Conservation (phyloP, 2,329 filamentous ascomycete species). For the Coniochaeta sp. region DNA sequence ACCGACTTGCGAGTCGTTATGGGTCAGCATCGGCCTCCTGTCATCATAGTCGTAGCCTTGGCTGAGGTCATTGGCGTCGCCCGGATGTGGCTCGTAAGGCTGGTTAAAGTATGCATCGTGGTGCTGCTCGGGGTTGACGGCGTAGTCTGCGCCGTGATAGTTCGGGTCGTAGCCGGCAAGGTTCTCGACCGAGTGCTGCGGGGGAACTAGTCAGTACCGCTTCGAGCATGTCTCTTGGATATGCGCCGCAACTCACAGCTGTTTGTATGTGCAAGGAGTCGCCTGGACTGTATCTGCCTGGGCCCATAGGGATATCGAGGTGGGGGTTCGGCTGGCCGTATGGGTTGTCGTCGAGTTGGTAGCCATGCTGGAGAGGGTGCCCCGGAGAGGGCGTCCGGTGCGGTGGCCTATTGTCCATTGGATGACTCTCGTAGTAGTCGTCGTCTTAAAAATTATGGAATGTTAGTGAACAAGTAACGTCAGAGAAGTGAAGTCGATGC, state of each 20-base stretch:
- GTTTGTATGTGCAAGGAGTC: slow-evolving; percentile 79
- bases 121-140: slow-evolving; percentile 74
- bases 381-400: slow-evolving; percentile 69
- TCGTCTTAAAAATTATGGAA: slow-evolving; percentile 34
- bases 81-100: slow-evolving; percentile 65
- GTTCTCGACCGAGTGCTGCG: slow-evolving; percentile 45
- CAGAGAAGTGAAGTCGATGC: background rate
- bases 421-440: slow-evolving; percentile 46
- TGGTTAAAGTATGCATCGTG: slow-evolving; percentile 82
- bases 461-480: slow-evolving; percentile 8
- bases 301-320: slow-evolving; percentile 63
- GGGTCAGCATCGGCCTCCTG: slow-evolving; percentile 66
- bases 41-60: slow-evolving; percentile 66
- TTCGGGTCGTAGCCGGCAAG: slow-evolving; percentile 30
- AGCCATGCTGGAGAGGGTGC: slow-evolving; percentile 64
- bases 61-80: slow-evolving; percentile 42
- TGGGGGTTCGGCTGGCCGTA: slow-evolving; percentile 47
- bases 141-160: slow-evolving; percentile 50
- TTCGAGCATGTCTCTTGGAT: background rate
- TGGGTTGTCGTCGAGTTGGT: slow-evolving; percentile 74
- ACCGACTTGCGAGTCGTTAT: slow-evolving; percentile 40
- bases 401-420: slow-evolving; percentile 46
- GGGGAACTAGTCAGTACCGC: background rate
- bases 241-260: slow-evolving; percentile 51
- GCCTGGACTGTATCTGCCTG: slow-evolving; percentile 49